Evolutionary conservation across 179 eudicot genomes (phyloP).

Genomic region (Amaranthus tricolor): DNA sequence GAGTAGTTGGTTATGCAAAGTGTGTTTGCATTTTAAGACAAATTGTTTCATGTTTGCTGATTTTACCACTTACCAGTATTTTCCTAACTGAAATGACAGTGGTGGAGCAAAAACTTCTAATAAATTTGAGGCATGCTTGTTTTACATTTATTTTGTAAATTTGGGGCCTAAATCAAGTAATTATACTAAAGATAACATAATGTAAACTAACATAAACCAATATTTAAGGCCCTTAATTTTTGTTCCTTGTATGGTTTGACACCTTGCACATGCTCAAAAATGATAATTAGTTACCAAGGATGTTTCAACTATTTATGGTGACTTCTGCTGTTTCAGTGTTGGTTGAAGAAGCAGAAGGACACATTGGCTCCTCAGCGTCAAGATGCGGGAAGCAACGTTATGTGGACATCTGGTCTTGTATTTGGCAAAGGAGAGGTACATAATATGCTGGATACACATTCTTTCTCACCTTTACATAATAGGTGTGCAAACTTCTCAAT

Average conservation of each 20-base stretch:
- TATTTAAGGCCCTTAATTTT: too few species aligned
- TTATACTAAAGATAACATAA: too few species aligned
- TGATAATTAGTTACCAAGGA: not conserved
- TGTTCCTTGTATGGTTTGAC: too few species aligned
- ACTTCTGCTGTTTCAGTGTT: slow-evolving; percentile 56
- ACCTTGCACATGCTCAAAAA: not conserved
- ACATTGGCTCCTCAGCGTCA: slow-evolving; percentile 62
- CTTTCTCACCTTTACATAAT: slow-evolving; percentile 9
- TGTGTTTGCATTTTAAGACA: not conserved
- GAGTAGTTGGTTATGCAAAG: not conserved
- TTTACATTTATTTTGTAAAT: too few species aligned
- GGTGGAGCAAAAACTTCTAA: too few species aligned
- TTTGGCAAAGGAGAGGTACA: slow-evolving; percentile 91
- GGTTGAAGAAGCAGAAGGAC: slow-evolving; percentile 96
- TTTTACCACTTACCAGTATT: not conserved
- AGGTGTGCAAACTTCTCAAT: slow-evolving; percentile 1
- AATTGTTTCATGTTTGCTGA: not conserved
- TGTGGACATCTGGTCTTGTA: slow-evolving; percentile 93
- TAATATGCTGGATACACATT: slow-evolving; percentile 11
- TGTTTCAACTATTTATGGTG: not conserved
- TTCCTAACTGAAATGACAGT: too few species aligned
- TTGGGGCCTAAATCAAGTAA: too few species aligned
- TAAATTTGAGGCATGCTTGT: too few species aligned
- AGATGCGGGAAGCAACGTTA: slow-evolving; percentile 51
- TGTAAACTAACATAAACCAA: too few species aligned